phyloP scores from a whole-genome alignment of 768 basidiomycete species.

The Naganishia antarctica region DNA sequence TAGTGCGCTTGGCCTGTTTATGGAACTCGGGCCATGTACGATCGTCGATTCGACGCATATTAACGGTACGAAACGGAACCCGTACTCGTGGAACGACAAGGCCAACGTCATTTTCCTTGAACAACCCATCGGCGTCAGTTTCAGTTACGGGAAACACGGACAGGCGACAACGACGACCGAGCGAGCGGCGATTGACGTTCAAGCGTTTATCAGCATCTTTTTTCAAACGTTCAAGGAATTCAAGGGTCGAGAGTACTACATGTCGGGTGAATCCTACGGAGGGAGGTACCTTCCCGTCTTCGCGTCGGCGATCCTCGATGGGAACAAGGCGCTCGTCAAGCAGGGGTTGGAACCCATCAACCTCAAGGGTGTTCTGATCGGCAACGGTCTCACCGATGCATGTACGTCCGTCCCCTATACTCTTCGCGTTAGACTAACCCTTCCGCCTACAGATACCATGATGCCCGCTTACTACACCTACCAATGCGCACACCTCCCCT shows the following conservation, averaged over 20 bases:
- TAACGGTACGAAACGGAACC: conserved; percentile 48
- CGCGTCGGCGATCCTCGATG: conserved; percentile 70
- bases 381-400: conserved; percentile 52
- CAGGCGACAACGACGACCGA: conserved; percentile 67
- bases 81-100: conserved; percentile 50
- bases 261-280: conserved; percentile 60
- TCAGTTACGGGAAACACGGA: conserved; percentile 57
- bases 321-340: conserved; percentile 58
- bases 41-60: conserved; percentile 50
- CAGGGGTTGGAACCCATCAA: conserved; percentile 60
- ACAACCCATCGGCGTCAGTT: conserved; percentile 55
- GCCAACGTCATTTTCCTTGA: conserved; percentile 55
- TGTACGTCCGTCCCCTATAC: conserved; percentile 28
- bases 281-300: conserved; percentile 54
- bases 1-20: conserved; percentile 62
- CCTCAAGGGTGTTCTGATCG: conserved; percentile 68
- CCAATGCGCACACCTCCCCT: conserved; percentile 41
- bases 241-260: conserved; percentile 62
- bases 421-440: background rate
- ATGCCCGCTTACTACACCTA: conserved; percentile 43
- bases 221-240: conserved; percentile 74
- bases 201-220: conserved; percentile 71
- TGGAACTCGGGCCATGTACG: conserved; percentile 72
- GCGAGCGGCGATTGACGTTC: conserved; percentile 69
- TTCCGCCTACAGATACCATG: conserved; percentile 26